These are phyloP conservation scores for Haplosporangium sp. DNA, from an alignment of 371 early-diverging fungal genomes.

Conservation along the genomic window DNA sequence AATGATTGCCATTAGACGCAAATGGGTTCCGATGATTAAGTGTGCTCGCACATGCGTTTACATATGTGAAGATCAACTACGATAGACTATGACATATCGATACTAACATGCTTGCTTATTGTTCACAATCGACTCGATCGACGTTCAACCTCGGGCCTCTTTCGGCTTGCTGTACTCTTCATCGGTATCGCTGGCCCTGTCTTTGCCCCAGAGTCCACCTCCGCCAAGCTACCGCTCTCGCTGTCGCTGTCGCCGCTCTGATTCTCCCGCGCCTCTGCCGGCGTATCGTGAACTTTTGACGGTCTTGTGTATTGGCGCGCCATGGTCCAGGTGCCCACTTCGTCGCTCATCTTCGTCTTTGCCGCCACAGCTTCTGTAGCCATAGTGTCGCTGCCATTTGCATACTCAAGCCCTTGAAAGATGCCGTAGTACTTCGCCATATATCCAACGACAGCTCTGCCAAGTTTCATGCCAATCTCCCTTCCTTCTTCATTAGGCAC, in stretches of 20 bases:
- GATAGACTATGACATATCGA: too few relatives aligned
- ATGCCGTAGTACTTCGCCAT: slow-evolving; percentile 22
- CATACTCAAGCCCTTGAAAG: too few relatives aligned
- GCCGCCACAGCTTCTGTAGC: not conserved
- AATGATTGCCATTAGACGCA: too few relatives aligned
- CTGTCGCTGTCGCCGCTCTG: slow-evolving; percentile 36
- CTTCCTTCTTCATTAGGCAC: slow-evolving; percentile 23
- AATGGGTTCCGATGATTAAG: too few relatives aligned
- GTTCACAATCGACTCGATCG: slow-evolving; percentile 21
- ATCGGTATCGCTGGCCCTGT: too few relatives aligned
- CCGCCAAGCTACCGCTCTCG: not conserved
- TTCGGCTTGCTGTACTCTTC: not conserved
- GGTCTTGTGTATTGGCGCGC: not conserved
- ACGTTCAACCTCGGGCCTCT: slow-evolving; percentile 9
- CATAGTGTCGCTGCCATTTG: too few relatives aligned
- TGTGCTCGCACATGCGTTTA: too few relatives aligned
- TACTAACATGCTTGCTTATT: not conserved
- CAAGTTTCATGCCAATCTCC: slow-evolving; percentile 32
- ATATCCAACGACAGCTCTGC: slow-evolving; percentile 28
- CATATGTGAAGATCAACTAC: too few relatives aligned
- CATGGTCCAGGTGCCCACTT: not conserved
- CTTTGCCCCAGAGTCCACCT: too few relatives aligned
- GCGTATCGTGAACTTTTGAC: not conserved
- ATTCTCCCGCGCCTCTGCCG: not conserved
- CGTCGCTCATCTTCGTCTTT: not conserved